These are phyloP conservation scores for Cadophora sp. DNA, from an alignment of 2,329 filamentous ascomycete genomes.

Conservation along the genomic window DNA sequence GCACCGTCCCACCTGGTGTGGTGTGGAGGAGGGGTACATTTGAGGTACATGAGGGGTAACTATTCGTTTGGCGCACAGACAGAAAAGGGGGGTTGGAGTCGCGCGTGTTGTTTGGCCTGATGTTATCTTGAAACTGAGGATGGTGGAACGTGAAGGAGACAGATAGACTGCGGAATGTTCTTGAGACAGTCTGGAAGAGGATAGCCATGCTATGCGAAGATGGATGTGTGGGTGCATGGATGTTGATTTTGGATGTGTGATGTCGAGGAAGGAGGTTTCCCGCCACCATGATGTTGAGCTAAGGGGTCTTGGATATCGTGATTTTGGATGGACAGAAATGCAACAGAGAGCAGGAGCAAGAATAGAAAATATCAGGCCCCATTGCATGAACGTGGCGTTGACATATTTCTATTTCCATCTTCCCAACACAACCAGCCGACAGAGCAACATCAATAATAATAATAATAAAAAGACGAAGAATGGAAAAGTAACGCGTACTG, in stretches of 20 bases:
- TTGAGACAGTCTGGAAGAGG: conserved; percentile 10
- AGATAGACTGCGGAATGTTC: neutral
- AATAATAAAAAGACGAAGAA: neutral
- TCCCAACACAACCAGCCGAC: neutral
- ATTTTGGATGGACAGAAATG: neutral
- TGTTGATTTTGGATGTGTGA: neutral
- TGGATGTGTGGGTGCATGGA: neutral
- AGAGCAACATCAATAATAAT: neutral
- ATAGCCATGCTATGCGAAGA: neutral
- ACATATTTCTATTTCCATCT: neutral
- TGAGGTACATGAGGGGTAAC: conserved; percentile 10
- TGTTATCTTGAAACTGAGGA: neutral
- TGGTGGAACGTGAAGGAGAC: neutral
- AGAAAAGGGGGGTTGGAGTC: neutral
- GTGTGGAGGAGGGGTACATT: conserved; percentile 6
- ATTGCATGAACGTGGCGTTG: neutral
- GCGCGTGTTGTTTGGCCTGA: conserved; percentile 5
- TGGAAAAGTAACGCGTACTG: neutral
- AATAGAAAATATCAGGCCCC: neutral
- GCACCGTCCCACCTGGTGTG: neutral
- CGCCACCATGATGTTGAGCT: neutral
- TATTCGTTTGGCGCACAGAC: neutral
- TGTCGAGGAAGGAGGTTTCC: neutral
- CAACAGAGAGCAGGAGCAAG: neutral
- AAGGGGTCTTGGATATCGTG: neutral